Percentiles rank a stretch among this genome's conserved stretches.
Conservation (phyloP, 2,329 filamentous ascomycete genomes). For the Cyphellophora europaea region DNA sequence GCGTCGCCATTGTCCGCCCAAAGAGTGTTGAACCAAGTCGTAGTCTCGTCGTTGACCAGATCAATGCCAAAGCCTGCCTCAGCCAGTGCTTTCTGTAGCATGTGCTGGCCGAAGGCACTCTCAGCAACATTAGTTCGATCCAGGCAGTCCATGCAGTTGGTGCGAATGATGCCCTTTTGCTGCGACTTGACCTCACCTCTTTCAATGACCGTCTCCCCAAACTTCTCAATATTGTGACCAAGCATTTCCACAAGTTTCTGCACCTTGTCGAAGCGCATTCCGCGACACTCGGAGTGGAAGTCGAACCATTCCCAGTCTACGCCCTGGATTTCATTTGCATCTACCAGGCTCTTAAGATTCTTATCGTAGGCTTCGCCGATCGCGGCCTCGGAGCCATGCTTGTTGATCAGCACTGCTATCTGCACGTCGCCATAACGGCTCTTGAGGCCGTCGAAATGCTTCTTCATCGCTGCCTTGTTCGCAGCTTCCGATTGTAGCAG, state of each 20-base stretch:
- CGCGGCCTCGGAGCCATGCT: constrained; percentile 69
- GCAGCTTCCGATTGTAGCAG: constrained; percentile 70
- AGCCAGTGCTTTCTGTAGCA: constrained; percentile 70
- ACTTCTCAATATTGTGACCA: constrained; percentile 55
- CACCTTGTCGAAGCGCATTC: constrained; percentile 98
- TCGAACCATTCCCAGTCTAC: constrained; percentile 92
- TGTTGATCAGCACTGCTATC: constrained; percentile 78
- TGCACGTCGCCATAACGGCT: constrained; percentile 68
- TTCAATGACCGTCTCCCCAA: constrained; percentile 60
- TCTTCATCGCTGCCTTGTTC: constrained; percentile 68
- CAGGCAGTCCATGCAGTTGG: constrained; percentile 97
- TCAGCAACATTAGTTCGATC: constrained; percentile 95
- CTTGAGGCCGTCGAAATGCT: constrained; percentile 64
- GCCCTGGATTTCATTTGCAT: constrained; percentile 44
- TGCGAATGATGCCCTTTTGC: constrained; percentile 74
- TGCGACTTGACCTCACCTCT: constrained; percentile 30
- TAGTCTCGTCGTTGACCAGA: constrained; percentile 65
- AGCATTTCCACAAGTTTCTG: constrained; percentile 65
- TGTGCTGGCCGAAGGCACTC: constrained; percentile 76
- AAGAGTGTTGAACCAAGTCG: constrained; percentile 87
- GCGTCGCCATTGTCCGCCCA: constrained; percentile 98
- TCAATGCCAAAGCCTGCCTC: constrained; percentile 68
- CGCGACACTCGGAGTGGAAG: constrained; percentile 83
- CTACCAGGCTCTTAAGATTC: constrained; percentile 58
- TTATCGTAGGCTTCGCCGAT: constrained; percentile 71